Base-by-base conservation (phyloP, 305 asterid species). In the Plantago rigida region DNA sequence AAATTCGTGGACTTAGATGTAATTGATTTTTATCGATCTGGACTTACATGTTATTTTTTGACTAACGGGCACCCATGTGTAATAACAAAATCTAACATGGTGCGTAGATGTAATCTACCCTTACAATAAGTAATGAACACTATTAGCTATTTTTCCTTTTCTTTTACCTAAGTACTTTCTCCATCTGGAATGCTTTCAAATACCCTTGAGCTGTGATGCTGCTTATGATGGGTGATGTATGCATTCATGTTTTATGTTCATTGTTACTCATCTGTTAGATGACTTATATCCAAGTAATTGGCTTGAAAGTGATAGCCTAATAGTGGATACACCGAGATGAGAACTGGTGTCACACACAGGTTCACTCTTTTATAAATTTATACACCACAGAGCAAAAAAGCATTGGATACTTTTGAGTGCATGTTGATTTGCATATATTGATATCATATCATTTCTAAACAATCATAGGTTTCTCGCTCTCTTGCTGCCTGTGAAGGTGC, bases 401-500 rank as follows among this genome's bases (percentile, higher is more conserved):
- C 42, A 7, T 36, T 1, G 9, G 9, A 36, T 36, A 36, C 9
- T 36, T 36, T 36, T 36, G 39, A 51, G 54, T 49, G 54, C 57
- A 29, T 24, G 26, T 51, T 19, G 39, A 51, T 17, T 19, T 52
- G 9, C 13, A 53, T 53, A 53, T 53, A 13, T 53, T 64, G 45
- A 53, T 80, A 58, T 74, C 6, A 8, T 58, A 34, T 62, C 19
- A 66, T 54, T 77, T 71, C 56, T 67, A 26, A 61, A 53, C 41
- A 60, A 57, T 60, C 68, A 51, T 73, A 92, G 99, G 99, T 92
- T 72, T 92, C 99, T 74, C 95, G 99, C 73, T 92, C 99, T 69
- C 97, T 92, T 72, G 99, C 99, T 67, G 99, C 99, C 3, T 92
- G 99, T 76, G 99, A 92, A 79, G 99, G 99, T 59, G 99, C 99